These are phyloP conservation scores for Solanum chilense DNA, from an alignment of 257 asterid genomes.

Conservation along the genomic window DNA sequence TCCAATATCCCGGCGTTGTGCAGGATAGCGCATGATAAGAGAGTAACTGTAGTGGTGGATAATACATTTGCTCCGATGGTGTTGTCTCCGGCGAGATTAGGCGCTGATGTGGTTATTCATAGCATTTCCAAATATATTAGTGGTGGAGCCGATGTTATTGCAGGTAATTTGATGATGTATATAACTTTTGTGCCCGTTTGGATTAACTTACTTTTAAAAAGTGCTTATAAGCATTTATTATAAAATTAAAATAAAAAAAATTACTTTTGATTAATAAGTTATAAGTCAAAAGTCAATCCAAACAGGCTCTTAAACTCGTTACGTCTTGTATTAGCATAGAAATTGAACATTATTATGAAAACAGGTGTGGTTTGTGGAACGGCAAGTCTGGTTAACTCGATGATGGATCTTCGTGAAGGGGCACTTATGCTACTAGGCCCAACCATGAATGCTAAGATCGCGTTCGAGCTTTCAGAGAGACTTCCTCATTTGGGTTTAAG, in stretches of 20 bases:
- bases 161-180: conserved; percentile 32
- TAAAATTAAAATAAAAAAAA: too few relatives aligned
- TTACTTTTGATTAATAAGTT: too few relatives aligned
- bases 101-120: conserved; percentile 88
- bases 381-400: conserved; percentile 63
- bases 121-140: conserved; percentile 85
- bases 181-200: neutral
- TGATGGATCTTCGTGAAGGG: conserved; percentile 93
- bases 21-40: conserved; percentile 72
- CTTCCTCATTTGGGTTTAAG: conserved; percentile 71
- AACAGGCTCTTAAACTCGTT: neutral
- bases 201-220: too few relatives aligned
- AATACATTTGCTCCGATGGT: conserved; percentile 91
- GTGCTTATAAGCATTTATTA: too few relatives aligned
- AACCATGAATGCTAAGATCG: conserved; percentile 87
- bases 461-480: conserved; percentile 68
- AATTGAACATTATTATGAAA: neutral
- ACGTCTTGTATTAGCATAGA: neutral
- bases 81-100: conserved; percentile 74
- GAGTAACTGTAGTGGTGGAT: conserved; percentile 67
- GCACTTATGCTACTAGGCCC: conserved; percentile 88
- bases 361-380: conserved; percentile 87
- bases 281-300: too few relatives aligned
- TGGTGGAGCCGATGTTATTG: conserved; percentile 87
- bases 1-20: conserved; percentile 72